Evolutionary conservation across 345 rosid genomes (phyloP).

Genomic region (Populus nigra): DNA sequence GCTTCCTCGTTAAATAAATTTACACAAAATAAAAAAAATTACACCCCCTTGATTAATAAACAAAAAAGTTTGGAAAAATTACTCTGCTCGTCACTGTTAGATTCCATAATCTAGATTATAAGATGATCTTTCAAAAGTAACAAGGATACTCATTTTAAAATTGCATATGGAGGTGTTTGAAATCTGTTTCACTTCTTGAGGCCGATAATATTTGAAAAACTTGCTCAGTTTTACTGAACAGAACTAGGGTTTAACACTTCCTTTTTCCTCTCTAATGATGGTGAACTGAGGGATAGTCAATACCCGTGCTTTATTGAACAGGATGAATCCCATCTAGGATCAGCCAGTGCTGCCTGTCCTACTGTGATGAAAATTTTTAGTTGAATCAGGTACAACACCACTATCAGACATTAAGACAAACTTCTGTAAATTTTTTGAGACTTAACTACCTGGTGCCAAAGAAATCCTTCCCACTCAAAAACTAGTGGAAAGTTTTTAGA

Average conservation of each 20-base stretch:
- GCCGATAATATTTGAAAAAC: not conserved
- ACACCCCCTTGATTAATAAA: conserved; percentile 1
- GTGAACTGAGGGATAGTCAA: not conserved
- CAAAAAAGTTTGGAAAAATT: not conserved
- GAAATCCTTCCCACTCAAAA: not conserved
- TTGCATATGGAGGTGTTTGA: not conserved
- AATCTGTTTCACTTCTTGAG: not conserved
- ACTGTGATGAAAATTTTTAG: not conserved
- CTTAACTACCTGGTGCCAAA: not conserved
- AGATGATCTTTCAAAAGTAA: not conserved
- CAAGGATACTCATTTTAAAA: not conserved
- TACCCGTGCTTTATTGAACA: not conserved
- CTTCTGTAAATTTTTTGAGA: not conserved
- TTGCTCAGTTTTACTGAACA: not conserved
- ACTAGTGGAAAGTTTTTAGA: not conserved
- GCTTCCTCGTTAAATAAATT: conserved; percentile 15
- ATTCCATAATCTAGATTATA: not conserved
- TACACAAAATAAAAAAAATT: not conserved
- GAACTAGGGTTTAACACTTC: not conserved
- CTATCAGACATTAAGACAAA: not conserved
- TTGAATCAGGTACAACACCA: not conserved
- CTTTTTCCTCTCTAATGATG: too few relatives aligned
- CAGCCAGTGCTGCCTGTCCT: not conserved
- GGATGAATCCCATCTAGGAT: not conserved
- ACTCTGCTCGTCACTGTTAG: not conserved